Evolutionary conservation across 2,329 filamentous ascomycete species (phyloP), one percentile per base, ranked within the genome.

Genomic region (Diaporthe caulivora): DNA sequence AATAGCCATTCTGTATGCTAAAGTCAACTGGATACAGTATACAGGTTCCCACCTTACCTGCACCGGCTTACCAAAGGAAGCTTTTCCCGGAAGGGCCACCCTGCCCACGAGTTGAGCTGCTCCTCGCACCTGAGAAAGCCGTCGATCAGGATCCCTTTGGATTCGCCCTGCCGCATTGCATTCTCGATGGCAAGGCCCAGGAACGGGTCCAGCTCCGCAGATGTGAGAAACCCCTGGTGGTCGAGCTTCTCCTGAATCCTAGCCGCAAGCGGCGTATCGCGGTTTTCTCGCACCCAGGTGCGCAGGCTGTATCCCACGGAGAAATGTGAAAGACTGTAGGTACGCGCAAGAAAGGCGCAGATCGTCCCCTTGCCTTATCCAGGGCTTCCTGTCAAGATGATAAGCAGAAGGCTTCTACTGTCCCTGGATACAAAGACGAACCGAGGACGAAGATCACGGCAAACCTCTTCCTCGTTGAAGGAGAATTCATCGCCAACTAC

Each of bases 241-340:
- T 60, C 68, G n/a, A 70, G 54, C 54, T 70, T 60, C n/a, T 70
- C 68, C 68, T 60, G 68, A 24, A 70, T 70, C 13, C 42, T 42
- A 15, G 53, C 54, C 42, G 68, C 68, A 44, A 70, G 68, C 6
- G 54, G 68, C 0, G 68, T 51, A 7, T 58, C 55, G 53, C 29
- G 29, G 40, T 70, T 70, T n/a, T 40, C 42, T 1, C 40, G 42
- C 68, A 60, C 60, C 68, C 68, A 70, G 26, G 37, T 26, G 53
- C 68, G 68, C 29, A 60, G 29, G 8, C 26, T 70, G 42, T 70
- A 54, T 11, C 68, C 54, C 53, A 60, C 68, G 2, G 54, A 60
- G 42, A 58, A 60, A 26, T 60, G 54, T 5, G 18, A 29, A 9
- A 60, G 68, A 21, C 42, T 51, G 54, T 60, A 40, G 9, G 24